A percentile compares a stretch with the other conserved stretches of the same genome.
These are phyloP conservation scores for Cyclotella distinguenda DNA, from an alignment of 108 stramenopile genomes.

Conservation along the genomic window DNA sequence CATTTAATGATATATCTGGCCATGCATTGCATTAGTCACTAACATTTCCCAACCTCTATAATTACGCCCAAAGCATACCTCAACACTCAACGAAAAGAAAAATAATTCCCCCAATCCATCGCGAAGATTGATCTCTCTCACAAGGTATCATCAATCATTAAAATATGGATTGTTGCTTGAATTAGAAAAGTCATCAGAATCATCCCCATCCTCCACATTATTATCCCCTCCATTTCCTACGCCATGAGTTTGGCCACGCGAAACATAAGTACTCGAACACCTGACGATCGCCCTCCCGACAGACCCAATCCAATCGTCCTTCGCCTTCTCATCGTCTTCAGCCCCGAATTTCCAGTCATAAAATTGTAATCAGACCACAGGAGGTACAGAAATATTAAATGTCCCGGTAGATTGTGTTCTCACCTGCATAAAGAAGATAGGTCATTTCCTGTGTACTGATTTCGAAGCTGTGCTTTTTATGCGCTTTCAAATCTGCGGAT, in stretches of 20 bases:
- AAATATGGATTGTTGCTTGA: constrained; percentile 82
- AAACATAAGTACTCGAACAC: constrained; percentile 76
- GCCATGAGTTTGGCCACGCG: constrained; percentile 24
- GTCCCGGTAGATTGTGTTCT: not conserved
- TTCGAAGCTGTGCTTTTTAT: constrained; percentile 95
- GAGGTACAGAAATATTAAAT: not conserved
- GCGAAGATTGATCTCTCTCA: no score
- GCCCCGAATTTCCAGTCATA: no score
- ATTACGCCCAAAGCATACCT: no score
- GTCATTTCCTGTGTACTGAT: constrained; percentile 95
- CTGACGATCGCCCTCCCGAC: constrained; percentile 98
- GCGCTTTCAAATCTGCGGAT: constrained; percentile 94
- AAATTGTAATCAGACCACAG: constrained; percentile 50
- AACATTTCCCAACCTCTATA: no score
- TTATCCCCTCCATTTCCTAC: constrained; percentile 21
- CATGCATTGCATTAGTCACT: no score
- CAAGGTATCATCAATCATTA: constrained; percentile 76
- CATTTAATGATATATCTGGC: no score
- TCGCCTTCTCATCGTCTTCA: constrained; percentile 95
- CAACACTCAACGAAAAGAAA: no score
- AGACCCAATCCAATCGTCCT: constrained; percentile 99
- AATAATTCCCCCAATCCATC: no score
- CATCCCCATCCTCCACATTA: constrained; percentile 58
- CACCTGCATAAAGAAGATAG: constrained; percentile 91
- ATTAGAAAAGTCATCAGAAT: constrained; percentile 75